Percentiles rank a stretch among this genome's conserved stretches.
These are phyloP conservation scores for Globisporangium nunn DNA, from an alignment of 352 stramenopile species.

Conservation along the genomic window DNA sequence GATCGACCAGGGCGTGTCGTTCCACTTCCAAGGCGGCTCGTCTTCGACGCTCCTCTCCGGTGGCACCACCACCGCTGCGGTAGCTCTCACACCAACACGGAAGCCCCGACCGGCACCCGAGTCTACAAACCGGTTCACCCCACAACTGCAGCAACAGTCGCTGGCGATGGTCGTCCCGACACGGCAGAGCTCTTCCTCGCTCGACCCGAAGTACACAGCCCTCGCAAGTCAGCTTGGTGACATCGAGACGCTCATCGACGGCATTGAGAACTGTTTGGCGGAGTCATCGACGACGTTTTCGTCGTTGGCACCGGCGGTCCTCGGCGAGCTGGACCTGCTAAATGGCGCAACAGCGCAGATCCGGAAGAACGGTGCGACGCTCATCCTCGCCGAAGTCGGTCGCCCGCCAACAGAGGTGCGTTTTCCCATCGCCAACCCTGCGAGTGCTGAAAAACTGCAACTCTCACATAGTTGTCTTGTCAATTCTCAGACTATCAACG, in stretches of 20 bases:
- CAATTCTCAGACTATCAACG: constrained; percentile 21
- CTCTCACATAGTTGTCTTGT: not conserved
- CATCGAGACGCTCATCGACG: constrained; percentile 56
- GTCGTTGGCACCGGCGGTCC: constrained; percentile 28
- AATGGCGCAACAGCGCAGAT: constrained; percentile 53
- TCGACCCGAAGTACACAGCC: constrained; percentile 23
- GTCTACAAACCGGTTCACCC: not conserved
- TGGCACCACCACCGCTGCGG: constrained; percentile 12
- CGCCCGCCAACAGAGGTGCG: constrained; percentile 33
- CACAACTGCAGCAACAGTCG: constrained; percentile 1
- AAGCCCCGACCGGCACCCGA: constrained; percentile 4
- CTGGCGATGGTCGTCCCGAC: constrained; percentile 14
- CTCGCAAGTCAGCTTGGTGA: constrained; percentile 43
- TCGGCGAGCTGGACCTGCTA: constrained; percentile 54
- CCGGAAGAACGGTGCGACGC: constrained; percentile 50
- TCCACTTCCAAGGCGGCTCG: constrained; percentile 45
- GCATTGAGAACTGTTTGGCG: constrained; percentile 36
- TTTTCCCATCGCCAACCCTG: not conserved
- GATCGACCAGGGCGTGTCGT: constrained; percentile 27
- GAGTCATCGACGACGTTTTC: constrained; percentile 29
- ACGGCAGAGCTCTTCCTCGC: not conserved
- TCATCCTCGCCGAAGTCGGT: constrained; percentile 49
- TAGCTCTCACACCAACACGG: not conserved
- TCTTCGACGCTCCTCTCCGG: constrained; percentile 5
- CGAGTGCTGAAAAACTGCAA: not conserved